Evolutionary conservation across 306 rosid genomes (phyloP), one percentile per base, ranked within the genome.

Genomic region (Casuarina cunninghamiana): DNA sequence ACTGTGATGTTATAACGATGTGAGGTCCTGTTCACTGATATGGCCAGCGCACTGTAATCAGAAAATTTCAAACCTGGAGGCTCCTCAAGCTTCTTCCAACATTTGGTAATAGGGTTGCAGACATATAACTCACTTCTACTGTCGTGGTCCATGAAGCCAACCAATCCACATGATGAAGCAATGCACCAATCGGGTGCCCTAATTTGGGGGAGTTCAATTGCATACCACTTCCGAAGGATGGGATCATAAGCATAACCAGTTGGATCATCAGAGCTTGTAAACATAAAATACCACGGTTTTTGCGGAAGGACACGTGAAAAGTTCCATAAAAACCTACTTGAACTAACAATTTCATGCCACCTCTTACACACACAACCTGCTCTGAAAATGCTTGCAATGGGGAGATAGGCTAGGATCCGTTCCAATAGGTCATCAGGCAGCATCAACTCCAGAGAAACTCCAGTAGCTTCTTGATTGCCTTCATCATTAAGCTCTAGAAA

Each of bases 251-350:
- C 91, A 82, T 86, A 78, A 63, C 98, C 97, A 37, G 73, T 73
- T 58, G 99, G 89, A 39, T 93, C 96, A 69, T 87, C 90, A 19
- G 89, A 85, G 86, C 87, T 83, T 1, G 97, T 96, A 71, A 96
- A 96, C 99, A 96, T 96, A 77, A 83, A 93, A 82, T 96, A 93
- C 99, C 99, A 96, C 16, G 99, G 98, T 75, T 91, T 93, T 69
- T 93, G 98, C 0, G 94, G 81, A 8, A 81, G 80, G 42, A 80
- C 79, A 32, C 73, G 73, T 0, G 97, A 86, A 74, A 83, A 88
- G 78, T 85, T 92, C 91, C 93, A 91, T 17, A 88, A 32, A 80
- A 92, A 95, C 79, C 88, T 89, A 35, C 77, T 80, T 1, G 98
- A 91, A 83, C 90, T 80, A 44, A 96, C 86, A 70, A 96, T 90